phyloP scores from a whole-genome alignment of 2,329 filamentous ascomycete species.

The Ophiostoma piceae region DNA sequence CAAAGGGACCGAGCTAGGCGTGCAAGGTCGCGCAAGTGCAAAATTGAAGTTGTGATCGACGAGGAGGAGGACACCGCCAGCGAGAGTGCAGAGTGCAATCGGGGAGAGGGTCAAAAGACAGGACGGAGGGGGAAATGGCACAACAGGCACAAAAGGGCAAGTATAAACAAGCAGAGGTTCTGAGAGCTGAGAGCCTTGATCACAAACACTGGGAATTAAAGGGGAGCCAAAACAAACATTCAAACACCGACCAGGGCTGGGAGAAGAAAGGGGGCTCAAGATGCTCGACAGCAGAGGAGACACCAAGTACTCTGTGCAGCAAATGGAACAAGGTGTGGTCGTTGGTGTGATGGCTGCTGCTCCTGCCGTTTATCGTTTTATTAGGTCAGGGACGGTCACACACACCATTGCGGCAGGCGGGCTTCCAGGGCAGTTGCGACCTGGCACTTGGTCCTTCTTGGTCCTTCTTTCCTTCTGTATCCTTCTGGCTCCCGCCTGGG shows the following conservation, averaged over 20 bases:
- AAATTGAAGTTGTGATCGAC: not conserved
- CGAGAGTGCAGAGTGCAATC: not conserved
- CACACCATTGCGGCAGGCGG: not conserved
- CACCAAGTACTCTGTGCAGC: not conserved
- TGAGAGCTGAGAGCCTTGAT: not conserved
- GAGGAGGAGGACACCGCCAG: slow-evolving; percentile 10
- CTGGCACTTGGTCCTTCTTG: not conserved
- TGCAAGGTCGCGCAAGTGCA: not conserved
- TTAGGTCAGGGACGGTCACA: slow-evolving; percentile 8
- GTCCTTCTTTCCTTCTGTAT: not conserved
- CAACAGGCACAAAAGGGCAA: not conserved
- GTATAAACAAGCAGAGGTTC: not conserved
- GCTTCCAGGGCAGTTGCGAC: slow-evolving; percentile 5
- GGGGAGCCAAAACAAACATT: not conserved
- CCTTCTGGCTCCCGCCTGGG: slow-evolving; percentile 4
- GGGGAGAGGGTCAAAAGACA: not conserved
- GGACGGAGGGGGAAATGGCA: not conserved
- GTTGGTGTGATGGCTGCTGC: slow-evolving; percentile 3
- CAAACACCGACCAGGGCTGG: not conserved
- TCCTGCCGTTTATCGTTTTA: not conserved
- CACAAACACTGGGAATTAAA: not conserved
- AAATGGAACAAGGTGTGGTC: not conserved
- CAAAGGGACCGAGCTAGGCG: not conserved
- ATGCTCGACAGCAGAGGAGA: not conserved
- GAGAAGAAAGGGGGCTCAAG: slow-evolving; percentile 12